Base-by-base conservation (phyloP, 2,329 filamentous ascomycete species). In the Cytospora paraplurivora region DNA sequence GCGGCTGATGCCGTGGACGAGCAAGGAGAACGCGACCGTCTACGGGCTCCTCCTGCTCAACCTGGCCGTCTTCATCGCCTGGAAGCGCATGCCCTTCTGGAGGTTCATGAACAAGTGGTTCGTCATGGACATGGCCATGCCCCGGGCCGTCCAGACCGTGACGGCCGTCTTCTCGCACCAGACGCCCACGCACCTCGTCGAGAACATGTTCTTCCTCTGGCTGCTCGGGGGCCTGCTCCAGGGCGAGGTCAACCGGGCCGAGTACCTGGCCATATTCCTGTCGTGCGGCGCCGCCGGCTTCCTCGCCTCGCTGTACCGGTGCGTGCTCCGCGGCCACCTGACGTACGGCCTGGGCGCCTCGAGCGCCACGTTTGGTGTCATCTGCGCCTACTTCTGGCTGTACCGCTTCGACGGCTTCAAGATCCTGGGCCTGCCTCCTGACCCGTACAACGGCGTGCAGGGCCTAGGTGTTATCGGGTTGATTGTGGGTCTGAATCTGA, bases 81-180 rank as follows among this genome's bases (percentile, higher is more conserved):
- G 89, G 88, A 83, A 82, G 68, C 68, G 86, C 12, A 88, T 89
- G 54, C 85, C 85, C 1, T 69, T 87, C 35, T 94, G 89, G 88
- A 75, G 77, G 13, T 58, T 86, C 17, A 76, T 92, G 68, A 93
- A 92, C 76, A 84, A 80, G 67, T 89, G 89, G 77, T 87, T 91
- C 76, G 78, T 90, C 49, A 74, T 88, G 41, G 78, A 87, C 10
- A 81, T 88, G 7, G 88, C 85, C 7, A 86, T 86, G 58, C 89
- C 90, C 10, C 82, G 82, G 66, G 82, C 89, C 4, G 63, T 85
- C 21, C 82, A 84, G 67, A 74, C 91, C 66, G 70, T 94, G 34
- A 85, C 85, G 38, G 85, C 85, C 68, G 77, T 85, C 56, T 91
- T 93, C 77, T 90, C 87, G 21, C 91, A 95, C 76, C 84, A 89